Base-by-base conservation (phyloP, 345 rosid species). In the Raphanus sativus region DNA sequence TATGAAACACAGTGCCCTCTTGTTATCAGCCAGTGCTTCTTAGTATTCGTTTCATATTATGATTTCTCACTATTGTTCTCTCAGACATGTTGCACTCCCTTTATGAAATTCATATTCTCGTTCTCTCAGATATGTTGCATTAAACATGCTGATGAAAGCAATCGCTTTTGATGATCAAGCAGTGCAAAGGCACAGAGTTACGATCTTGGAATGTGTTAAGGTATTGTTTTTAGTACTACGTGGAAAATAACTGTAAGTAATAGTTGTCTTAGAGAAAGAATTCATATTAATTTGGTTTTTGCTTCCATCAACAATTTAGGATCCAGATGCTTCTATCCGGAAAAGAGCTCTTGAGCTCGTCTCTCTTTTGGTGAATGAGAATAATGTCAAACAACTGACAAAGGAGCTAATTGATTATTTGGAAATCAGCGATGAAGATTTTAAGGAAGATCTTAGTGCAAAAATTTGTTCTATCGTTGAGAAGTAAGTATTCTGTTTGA, bases 181-280 rank as follows among this genome's bases (percentile, higher is more conserved):
- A 33, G 93, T 95, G 74, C 98, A 95, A 80, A 91, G 98, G 83
- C 98, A 95, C 77, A 89, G 98, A 71, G 96, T 87, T 54, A 95
- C 97, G 9, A 91, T 95, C 69, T 85, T 95, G 91, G 98, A 95
- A 86, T 95, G 99, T 85, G 99, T 95, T 45, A 95, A 95, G 98
- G 98, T 95, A 88, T 72, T 75, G 63, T 64, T 67, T 36, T 52
- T 36, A 55, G 24, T 80, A 62, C 5, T 68, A 16, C 73, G 8
- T 6, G 36, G 4, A n/a, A 26, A 48, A 58, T 32, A 69, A 38
- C n/a, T 52, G 65, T 48, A 29, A 68, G 34, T 67, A 50, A 36
- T 67, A 66, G 45, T 36, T 79, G 8, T 54, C 66, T 42, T 67
- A 62, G 33, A 64, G 58, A 32, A 69, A 11, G 6, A 24, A 17